A percentile compares a stretch with the other conserved stretches of the same genome.
Conservation (phyloP, 768 basidiomycete species). For the Russula vinacea region DNA sequence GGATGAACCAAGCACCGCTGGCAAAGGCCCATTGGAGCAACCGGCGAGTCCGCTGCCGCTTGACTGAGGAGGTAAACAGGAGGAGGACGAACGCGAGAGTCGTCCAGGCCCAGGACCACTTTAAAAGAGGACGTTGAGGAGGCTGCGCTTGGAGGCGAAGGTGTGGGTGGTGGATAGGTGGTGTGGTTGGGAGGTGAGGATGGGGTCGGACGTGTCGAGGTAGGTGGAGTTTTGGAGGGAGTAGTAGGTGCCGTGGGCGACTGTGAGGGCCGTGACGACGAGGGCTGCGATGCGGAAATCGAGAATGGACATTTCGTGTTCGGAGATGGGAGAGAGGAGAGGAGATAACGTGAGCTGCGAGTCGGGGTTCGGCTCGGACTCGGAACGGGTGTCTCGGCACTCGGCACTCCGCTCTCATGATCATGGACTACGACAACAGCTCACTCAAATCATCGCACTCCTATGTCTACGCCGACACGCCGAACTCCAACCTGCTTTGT, state of each 20-base stretch:
- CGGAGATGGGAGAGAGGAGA: too few relatives aligned
- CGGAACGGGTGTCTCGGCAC: too few relatives aligned
- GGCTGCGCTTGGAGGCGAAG: slow-evolving; percentile 78
- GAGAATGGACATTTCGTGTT: neutral
- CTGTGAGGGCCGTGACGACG: slow-evolving; percentile 43
- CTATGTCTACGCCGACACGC: slow-evolving; percentile 22
- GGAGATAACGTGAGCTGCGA: neutral
- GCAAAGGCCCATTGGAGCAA: slow-evolving; percentile 50
- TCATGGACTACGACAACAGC: slow-evolving; percentile 20
- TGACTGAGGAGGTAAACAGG: slow-evolving; percentile 46
- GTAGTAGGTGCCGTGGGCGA: slow-evolving; percentile 61
- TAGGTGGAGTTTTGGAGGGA: slow-evolving; percentile 64
- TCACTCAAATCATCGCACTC: slow-evolving; percentile 18
- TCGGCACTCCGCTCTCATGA: too few relatives aligned
- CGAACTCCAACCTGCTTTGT: slow-evolving; percentile 28
- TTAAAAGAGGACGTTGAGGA: slow-evolving; percentile 86
- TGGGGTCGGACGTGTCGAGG: slow-evolving; percentile 81
- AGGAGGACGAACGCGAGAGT: slow-evolving; percentile 58
- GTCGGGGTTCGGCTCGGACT: too few relatives aligned
- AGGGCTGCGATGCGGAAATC: slow-evolving; percentile 36
- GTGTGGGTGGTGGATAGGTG: slow-evolving; percentile 59
- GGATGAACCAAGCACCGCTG: slow-evolving; percentile 66
- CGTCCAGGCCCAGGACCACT: slow-evolving; percentile 91
- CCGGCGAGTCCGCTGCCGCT: slow-evolving; percentile 5
- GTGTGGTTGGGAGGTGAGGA: slow-evolving; percentile 66